phyloP scores from a whole-genome alignment of 2,329 filamentous ascomycete species.

The Chrysosphaeria jannelii region DNA sequence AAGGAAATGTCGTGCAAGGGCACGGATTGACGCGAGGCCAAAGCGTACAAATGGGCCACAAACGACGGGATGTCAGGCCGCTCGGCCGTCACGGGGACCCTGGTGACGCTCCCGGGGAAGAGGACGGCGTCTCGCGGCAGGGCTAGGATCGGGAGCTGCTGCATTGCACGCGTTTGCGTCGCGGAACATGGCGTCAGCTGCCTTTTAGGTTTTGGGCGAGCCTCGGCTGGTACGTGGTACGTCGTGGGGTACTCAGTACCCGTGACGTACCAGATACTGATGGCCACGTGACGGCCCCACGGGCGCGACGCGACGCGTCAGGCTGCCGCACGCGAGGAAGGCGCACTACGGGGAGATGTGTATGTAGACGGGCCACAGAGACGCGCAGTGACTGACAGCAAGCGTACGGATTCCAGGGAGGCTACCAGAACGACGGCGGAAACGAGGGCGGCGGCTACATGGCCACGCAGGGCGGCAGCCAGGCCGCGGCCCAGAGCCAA shows the following conservation, averaged over 20 bases:
- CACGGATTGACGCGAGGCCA: conserved; percentile 61
- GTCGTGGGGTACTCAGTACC: background rate
- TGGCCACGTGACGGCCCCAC: too few relatives aligned
- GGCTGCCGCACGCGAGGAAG: too few relatives aligned
- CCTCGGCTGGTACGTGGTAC: background rate
- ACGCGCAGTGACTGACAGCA: too few relatives aligned
- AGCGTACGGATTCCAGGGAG: too few relatives aligned
- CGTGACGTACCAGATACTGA: background rate
- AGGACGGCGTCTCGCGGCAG: conserved; percentile 56
- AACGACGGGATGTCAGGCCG: conserved; percentile 73
- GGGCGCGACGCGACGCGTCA: too few relatives aligned
- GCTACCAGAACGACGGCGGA: conserved; percentile 23
- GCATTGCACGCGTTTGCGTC: too few relatives aligned
- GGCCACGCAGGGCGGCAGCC: conserved; percentile 27
- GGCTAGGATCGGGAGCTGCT: conserved; percentile 60
- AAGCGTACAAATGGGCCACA: too few relatives aligned
- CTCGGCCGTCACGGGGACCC: conserved; percentile 49
- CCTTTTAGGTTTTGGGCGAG: too few relatives aligned
- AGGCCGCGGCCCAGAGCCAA: too few relatives aligned
- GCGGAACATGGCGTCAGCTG: too few relatives aligned
- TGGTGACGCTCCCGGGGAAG: conserved; percentile 57
- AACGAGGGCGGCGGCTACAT: conserved; percentile 32
- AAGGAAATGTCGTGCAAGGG: conserved; percentile 43
- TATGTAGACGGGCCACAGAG: too few relatives aligned
- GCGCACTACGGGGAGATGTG: too few relatives aligned